Evolutionary conservation across 1,284 basidiomycete species (phyloP).

Genomic region (Rhodofomes roseus): DNA sequence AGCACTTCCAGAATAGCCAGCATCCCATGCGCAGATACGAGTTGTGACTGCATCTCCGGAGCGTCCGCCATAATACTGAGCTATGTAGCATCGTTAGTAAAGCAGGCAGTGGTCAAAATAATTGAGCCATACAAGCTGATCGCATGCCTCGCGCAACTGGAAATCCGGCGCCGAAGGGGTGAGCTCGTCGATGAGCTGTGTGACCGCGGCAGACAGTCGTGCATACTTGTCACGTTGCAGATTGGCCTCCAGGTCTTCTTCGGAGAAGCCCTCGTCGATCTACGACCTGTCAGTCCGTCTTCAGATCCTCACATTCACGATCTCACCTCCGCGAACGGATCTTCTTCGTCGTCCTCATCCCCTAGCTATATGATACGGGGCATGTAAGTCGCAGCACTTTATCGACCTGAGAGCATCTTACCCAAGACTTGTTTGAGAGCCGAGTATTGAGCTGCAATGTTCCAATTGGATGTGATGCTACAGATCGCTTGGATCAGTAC

Average conservation of each 20-base stretch:
- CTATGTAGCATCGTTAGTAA: conserved; percentile 36
- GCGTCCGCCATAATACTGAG: conserved; percentile 75
- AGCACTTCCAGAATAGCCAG: conserved; percentile 91
- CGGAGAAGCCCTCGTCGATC: conserved; percentile 89
- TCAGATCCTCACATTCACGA: background rate
- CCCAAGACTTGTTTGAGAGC: conserved; percentile 86
- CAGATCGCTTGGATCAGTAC: background rate
- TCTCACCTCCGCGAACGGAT: conserved; percentile 88
- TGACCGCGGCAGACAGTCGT: conserved; percentile 76
- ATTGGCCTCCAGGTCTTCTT: conserved; percentile 87
- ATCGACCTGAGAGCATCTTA: conserved; percentile 31
- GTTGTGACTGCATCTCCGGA: conserved; percentile 87
- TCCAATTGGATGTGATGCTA: conserved; percentile 58
- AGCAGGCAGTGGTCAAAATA: background rate
- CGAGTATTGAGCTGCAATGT: conserved; percentile 80
- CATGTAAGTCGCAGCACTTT: background rate
- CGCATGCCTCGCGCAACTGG: conserved; percentile 78
- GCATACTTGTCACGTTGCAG: conserved; percentile 89
- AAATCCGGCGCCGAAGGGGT: conserved; percentile 78
- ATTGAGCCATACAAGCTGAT: conserved; percentile 59
- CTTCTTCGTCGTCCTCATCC: conserved; percentile 84
- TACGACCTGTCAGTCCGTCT: conserved; percentile 24
- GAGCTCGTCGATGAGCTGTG: conserved; percentile 83
- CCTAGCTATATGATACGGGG: conserved; percentile 55
- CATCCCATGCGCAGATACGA: conserved; percentile 92